Evolutionary conservation across 805 yeast genomes (phyloP).

Genomic region (Cyberlindnera euphorbiiphila): DNA sequence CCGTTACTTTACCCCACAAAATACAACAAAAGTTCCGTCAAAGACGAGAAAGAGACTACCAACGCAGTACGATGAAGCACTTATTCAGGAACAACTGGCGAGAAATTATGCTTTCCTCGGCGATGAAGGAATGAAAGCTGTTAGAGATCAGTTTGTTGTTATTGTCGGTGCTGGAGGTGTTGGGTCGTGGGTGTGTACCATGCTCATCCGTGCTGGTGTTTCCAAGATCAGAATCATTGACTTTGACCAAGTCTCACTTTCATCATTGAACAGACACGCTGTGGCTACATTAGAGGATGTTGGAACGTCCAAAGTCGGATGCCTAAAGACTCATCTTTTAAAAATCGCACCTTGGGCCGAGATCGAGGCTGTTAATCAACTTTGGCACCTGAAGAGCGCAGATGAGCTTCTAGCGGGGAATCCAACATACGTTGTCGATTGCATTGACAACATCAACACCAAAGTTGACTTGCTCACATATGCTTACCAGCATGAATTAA

Average conservation of each 20-base stretch:
- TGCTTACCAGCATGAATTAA: conserved; percentile 55
- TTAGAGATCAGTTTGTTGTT: conserved; percentile 68
- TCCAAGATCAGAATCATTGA: conserved; percentile 77
- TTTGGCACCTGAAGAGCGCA: conserved; percentile 71
- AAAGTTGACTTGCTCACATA: conserved; percentile 84
- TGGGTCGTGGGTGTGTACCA: conserved; percentile 93
- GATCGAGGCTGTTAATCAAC: conserved; percentile 69
- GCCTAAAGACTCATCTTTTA: conserved; percentile 62
- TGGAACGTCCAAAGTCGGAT: conserved; percentile 84
- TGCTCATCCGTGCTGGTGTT: conserved; percentile 89
- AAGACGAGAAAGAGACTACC: conserved; percentile 8
- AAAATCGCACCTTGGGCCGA: conserved; percentile 93
- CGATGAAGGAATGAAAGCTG: conserved; percentile 71
- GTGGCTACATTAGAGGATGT: conserved; percentile 91
- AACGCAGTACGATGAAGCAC: conserved; percentile 50
- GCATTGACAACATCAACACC: conserved; percentile 96
- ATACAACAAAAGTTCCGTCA: conserved; percentile 3
- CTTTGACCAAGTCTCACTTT: conserved; percentile 92
- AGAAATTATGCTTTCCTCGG: conserved; percentile 91
- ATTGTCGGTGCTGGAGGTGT: conserved; percentile 98
- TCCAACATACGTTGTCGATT: conserved; percentile 81
- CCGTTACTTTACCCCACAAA: conserved; percentile 16
- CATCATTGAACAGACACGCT: conserved; percentile 91
- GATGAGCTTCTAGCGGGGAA: conserved; percentile 53
- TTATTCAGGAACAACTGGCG: conserved; percentile 88